These are phyloP conservation scores for Symbiodinium pilosum DNA, from an alignment of 73 alveolate genomes.

Conservation along the genomic window DNA sequence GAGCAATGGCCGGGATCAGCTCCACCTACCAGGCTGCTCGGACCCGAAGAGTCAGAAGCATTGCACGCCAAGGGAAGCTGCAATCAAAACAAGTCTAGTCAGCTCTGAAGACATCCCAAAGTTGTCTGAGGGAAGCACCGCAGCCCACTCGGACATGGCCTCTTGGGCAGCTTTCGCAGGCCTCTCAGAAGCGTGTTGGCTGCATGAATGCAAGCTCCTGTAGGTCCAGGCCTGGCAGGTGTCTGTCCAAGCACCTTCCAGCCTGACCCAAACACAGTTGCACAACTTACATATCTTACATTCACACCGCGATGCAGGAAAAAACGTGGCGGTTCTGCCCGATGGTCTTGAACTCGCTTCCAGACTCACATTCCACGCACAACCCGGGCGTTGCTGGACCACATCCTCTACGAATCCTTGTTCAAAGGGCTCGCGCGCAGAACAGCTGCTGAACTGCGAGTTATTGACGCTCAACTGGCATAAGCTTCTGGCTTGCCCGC, in stretches of 20 bases:
- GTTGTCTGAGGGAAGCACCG: background rate
- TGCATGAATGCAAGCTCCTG: background rate
- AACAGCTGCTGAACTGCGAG: background rate
- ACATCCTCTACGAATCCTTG: constrained; percentile 74
- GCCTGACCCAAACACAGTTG: constrained; percentile 6
- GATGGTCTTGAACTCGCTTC: constrained; percentile 60
- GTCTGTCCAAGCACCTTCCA: constrained; percentile 70
- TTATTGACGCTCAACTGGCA: background rate
- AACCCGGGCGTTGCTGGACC: constrained; percentile 49
- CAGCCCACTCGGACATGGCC: constrained; percentile 85
- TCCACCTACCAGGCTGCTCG: constrained; percentile 4
- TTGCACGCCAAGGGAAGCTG: no score
- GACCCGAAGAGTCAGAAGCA: no score
- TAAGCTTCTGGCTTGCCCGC: constrained; percentile 38
- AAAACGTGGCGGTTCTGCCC: constrained; percentile 31
- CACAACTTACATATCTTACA: no score
- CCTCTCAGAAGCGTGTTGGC: background rate
- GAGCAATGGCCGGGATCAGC: constrained; percentile 63
- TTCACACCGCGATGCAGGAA: no score
- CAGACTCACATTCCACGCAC: constrained; percentile 52
- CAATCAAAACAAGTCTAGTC: background rate
- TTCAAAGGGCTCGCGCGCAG: no score
- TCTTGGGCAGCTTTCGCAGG: constrained; percentile 39
- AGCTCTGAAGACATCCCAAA: background rate
- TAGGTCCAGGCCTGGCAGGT: background rate